Percentiles rank a stretch among this genome's conserved stretches.
These are phyloP conservation scores for Gracilariopsis chorda DNA, from an alignment of 23 red algal genomes.

Conservation along the genomic window DNA sequence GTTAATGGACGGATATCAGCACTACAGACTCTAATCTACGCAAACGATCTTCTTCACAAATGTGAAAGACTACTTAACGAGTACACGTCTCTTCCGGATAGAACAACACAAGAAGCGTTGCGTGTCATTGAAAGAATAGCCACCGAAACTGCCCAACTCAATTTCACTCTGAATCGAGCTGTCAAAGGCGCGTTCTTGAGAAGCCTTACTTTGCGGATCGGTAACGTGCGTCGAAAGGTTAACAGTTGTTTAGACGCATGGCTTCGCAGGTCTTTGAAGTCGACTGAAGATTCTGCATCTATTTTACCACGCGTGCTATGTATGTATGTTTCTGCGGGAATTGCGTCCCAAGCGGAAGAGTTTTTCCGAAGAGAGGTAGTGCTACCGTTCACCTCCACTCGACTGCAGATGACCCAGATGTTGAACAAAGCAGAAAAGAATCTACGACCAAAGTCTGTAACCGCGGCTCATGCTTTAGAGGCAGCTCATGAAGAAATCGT, in stretches of 20 bases:
- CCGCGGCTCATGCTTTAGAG: constrained; percentile 52
- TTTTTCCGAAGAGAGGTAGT: constrained; percentile 74
- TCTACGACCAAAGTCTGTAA: not conserved
- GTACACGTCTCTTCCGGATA: not conserved
- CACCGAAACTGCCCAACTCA: constrained; percentile 50
- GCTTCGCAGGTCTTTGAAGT: constrained; percentile 38
- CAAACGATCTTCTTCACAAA: constrained; percentile 68
- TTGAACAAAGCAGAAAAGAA: constrained; percentile 34
- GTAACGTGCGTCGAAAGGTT: constrained; percentile 32
- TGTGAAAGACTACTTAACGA: constrained; percentile 69
- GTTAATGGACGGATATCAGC: constrained; percentile 11
- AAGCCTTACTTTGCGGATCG: constrained; percentile 15
- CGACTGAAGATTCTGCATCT: not conserved
- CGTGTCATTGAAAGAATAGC: constrained; percentile 65
- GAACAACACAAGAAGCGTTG: constrained; percentile 18
- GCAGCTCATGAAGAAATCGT: constrained; percentile 60
- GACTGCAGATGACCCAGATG: constrained; percentile 52
- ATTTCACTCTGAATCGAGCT: constrained; percentile 32
- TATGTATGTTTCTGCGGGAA: constrained; percentile 52
- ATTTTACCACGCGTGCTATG: constrained; percentile 47
- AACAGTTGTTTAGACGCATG: constrained; percentile 48
- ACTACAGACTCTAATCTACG: constrained; percentile 34
- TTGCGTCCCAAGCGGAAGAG: constrained; percentile 51
- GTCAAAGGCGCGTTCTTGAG: constrained; percentile 29
- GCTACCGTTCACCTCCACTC: constrained; percentile 20